A percentile compares a stretch with the other conserved stretches of the same genome.
Evolutionary conservation across 2,329 filamentous ascomycete species (phyloP).

Genomic region (Talaromyces verruculosus): DNA sequence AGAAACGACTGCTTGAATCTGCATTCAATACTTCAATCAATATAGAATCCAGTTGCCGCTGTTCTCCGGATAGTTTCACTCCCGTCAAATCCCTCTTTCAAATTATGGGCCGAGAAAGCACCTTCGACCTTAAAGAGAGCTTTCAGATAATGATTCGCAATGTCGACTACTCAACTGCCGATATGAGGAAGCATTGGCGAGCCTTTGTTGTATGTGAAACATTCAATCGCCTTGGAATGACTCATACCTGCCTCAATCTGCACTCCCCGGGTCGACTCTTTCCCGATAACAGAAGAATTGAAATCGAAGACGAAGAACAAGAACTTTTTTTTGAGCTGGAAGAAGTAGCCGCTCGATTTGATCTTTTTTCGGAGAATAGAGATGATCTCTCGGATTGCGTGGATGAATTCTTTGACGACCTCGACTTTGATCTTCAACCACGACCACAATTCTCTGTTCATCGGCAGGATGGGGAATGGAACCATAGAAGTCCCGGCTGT

Average conservation of each 20-base stretch:
- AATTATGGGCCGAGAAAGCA: no score
- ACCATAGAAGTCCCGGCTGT: no score
- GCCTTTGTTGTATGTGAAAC: constrained; percentile 1
- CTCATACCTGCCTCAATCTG: constrained; percentile 1
- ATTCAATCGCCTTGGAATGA: constrained; percentile 10
- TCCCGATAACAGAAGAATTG: constrained; percentile 6
- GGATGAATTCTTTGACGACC: no score
- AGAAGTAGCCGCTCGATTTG: not conserved
- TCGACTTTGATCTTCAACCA: no score
- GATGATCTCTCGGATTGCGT: no score
- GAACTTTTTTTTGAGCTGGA: not conserved
- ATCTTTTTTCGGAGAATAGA: no score
- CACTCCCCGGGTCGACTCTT: not conserved
- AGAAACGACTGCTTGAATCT: not conserved
- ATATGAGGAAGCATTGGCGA: constrained; percentile 4
- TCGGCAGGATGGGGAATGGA: no score
- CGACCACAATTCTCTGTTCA: no score
- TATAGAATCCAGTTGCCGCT: not conserved
- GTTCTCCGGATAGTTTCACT: no score
- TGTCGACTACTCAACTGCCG: not conserved
- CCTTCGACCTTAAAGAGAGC: no score
- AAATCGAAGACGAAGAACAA: constrained; percentile 10
- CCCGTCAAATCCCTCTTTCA: no score
- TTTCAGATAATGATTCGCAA: not conserved
- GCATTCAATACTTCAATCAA: not conserved